phyloP scores from a whole-genome alignment of 2,329 filamentous ascomycete species.

The Cyanodermella asteris region DNA sequence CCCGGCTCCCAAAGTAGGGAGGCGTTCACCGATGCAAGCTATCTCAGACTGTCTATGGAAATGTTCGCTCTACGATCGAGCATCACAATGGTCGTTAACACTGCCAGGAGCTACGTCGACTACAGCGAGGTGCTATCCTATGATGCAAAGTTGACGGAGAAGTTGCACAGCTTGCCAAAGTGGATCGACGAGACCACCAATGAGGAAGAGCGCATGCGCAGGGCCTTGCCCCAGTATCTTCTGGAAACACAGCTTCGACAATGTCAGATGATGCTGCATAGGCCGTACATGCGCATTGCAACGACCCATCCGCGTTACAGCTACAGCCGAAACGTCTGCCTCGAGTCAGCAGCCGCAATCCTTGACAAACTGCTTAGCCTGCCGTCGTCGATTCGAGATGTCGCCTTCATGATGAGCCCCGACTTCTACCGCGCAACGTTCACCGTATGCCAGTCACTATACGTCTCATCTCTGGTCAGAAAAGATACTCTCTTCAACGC shows the following conservation, averaged over 20 bases:
- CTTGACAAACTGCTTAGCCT: slow-evolving; percentile 3
- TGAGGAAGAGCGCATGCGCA: slow-evolving; percentile 14
- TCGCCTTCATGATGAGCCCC: slow-evolving; percentile 3
- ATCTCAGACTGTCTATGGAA: slow-evolving; percentile 12
- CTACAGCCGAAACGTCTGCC: too few relatives aligned
- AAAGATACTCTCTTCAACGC: slow-evolving; percentile 3
- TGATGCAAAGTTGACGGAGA: slow-evolving; percentile 17
- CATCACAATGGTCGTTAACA: slow-evolving; percentile 10
- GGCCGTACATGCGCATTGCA: too few relatives aligned
- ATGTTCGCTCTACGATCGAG: slow-evolving; percentile 10
- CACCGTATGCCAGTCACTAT: slow-evolving; percentile 1
- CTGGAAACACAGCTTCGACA: slow-evolving; percentile 3
- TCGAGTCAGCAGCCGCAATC: too few relatives aligned
- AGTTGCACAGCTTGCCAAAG: slow-evolving; percentile 7
- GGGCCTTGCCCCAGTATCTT: slow-evolving; percentile 1
- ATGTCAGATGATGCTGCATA: slow-evolving; percentile 3
- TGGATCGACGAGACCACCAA: slow-evolving; percentile 6
- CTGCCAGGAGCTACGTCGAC: slow-evolving; percentile 7
- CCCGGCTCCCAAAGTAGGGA: slow-evolving; percentile 12
- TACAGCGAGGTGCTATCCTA: slow-evolving; percentile 19
- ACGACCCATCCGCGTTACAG: too few relatives aligned
- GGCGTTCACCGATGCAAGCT: slow-evolving; percentile 18
- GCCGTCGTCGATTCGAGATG: slow-evolving; percentile 4
- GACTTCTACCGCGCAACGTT: slow-evolving; percentile 5
- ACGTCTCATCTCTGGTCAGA: slow-evolving; percentile 3